Evolutionary conservation across 768 basidiomycete species (phyloP).

Genomic region (Hypsizygus marmoreus): DNA sequence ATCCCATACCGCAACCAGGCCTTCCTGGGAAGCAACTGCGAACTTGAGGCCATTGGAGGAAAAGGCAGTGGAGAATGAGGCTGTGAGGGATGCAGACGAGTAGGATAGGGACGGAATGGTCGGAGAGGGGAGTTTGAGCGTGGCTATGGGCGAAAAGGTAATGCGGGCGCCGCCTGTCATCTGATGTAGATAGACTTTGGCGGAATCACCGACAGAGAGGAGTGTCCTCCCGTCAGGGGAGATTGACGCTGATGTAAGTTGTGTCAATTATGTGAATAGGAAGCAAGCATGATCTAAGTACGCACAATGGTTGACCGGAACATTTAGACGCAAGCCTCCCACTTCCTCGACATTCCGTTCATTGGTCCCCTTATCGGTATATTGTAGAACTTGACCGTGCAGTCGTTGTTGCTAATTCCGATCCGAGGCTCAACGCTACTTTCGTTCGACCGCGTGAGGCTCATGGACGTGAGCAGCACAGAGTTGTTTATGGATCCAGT

Average conservation of each 20-base stretch:
- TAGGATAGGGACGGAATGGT: conserved; percentile 39
- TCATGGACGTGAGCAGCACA: conserved; percentile 65
- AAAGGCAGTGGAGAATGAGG: conserved; percentile 82
- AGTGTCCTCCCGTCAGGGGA: conserved; percentile 87
- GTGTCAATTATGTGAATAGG: conserved; percentile 5
- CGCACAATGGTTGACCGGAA: conserved; percentile 83
- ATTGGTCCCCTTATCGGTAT: conserved; percentile 54
- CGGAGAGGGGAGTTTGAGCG: conserved; percentile 67
- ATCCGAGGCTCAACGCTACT: conserved; percentile 75
- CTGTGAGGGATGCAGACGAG: conserved; percentile 51
- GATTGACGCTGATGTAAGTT: conserved; percentile 65
- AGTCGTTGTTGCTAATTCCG: conserved; percentile 86
- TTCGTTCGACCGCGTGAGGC: conserved; percentile 58
- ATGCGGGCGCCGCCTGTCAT: conserved; percentile 65
- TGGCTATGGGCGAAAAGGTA: conserved; percentile 65
- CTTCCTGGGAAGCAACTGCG: conserved; percentile 83
- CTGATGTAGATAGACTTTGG: conserved; percentile 80
- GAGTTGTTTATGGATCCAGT: conserved; percentile 83
- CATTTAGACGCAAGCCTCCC: conserved; percentile 58
- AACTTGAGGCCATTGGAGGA: conserved; percentile 76
- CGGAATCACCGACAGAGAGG: conserved; percentile 89
- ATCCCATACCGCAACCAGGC: conserved; percentile 81
- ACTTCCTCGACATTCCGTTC: conserved; percentile 46
- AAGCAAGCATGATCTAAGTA: conserved; percentile 13
- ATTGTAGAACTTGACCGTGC: conserved; percentile 78